Base-by-base conservation (phyloP, 192 early-diverging fungal genomes). In the Cladochytrium replicatum region DNA sequence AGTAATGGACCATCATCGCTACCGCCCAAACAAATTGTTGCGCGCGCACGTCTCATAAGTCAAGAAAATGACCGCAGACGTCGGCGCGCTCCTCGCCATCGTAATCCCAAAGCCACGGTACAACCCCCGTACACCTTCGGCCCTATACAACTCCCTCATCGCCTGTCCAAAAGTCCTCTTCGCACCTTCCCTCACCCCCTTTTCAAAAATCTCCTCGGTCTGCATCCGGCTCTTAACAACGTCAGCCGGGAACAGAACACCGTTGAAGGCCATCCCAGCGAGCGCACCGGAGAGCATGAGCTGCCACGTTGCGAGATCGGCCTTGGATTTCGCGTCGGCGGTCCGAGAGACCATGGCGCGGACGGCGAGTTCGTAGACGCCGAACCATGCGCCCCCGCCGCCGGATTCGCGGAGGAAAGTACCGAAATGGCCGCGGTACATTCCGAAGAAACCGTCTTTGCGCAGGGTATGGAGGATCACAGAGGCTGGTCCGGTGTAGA, bases 321-420 rank as follows among this genome's bases (percentile, higher is more conserved):
- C 65, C 58, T 94, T 93, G 19, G 72, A 63, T 2, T 65, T 46
- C 29, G 60, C 56, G 7, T 45, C 31, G 4, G 39, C 31, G n/a
- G n/a, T n/a, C n/a, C n/a, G n/a, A n/a, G n/a, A n/a, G 47, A 84
- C 53, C 68, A 85, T 68, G 28, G 55, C 32, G 13, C 60, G 60
- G 45, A 81, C 78, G 2, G 83, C 72, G 30, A 80, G 57, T 64
- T 99, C 95, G 51, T 99, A 99, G 0, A 82, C 74, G 50, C 95
- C 93, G 54, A 99, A 99, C 95, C 95, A 99, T 22, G 83, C 85
- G 7, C 81, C 91, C 21, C 91, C 87, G n/a, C 93, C 95, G 27
- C 83, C 75, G 1, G 81, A 75, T 62, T 99, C 95, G 22, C 93
- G 80, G 19, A 93, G 63, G 32, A 94, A 69, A 0, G 93, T 99